phyloP scores from a whole-genome alignment of 345 rosid species.

The Lepidium sativum region DNA sequence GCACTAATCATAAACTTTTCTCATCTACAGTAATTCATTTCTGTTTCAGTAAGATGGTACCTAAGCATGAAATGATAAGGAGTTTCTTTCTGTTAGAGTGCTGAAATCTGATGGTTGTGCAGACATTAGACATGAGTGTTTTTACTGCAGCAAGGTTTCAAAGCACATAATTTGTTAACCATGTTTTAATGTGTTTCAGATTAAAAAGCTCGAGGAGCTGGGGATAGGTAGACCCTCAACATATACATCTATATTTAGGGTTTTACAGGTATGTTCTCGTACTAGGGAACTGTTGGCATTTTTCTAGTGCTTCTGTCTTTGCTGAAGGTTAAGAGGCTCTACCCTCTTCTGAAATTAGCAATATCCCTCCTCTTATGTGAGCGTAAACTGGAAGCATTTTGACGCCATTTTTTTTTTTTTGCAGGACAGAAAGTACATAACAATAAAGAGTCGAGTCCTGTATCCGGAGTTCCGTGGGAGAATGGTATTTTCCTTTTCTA shows the following conservation, averaged over 20 bases:
- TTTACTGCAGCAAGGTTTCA: background rate
- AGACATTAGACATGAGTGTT: background rate
- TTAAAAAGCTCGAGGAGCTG: constrained; percentile 94
- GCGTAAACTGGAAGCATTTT: constrained; percentile 1
- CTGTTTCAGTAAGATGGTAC: background rate
- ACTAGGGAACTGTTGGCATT: background rate
- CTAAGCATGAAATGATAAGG: background rate
- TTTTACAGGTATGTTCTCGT: constrained; percentile 56
- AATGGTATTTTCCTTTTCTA: constrained; percentile 51
- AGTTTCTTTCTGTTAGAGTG: background rate
- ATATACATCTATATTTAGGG: constrained; percentile 79
- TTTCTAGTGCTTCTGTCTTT: background rate
- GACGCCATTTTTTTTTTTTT: constrained; percentile 8
- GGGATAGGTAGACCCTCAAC: constrained; percentile 99
- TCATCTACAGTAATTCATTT: background rate
- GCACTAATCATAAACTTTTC: constrained; percentile 4
- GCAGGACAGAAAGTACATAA: constrained; percentile 89
- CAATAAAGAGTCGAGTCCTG: constrained; percentile 50
- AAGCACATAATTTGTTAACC: background rate
- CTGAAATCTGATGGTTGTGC: background rate
- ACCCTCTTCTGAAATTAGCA: background rate
- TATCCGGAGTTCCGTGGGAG: constrained; percentile 97
- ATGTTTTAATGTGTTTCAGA: constrained; percentile 39
- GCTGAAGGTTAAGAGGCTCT: background rate
- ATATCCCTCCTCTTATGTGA: constrained; percentile 9